These are phyloP conservation scores for Leccinellum luteum DNA, from an alignment of 768 basidiomycete species.

Conservation along the genomic window DNA sequence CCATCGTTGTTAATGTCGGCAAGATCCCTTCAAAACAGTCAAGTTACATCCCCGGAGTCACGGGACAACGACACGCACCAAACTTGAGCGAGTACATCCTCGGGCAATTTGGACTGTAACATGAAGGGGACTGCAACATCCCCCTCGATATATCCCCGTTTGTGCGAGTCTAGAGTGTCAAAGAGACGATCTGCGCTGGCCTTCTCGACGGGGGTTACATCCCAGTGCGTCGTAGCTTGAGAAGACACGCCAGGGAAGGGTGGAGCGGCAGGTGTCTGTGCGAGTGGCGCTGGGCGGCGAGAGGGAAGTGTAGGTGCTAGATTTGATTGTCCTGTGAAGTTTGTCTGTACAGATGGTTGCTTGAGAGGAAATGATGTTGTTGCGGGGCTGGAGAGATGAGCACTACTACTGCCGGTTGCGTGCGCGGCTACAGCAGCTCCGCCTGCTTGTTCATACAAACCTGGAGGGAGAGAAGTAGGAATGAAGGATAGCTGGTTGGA, in stretches of 20 bases:
- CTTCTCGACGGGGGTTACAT: slow-evolving; percentile 81
- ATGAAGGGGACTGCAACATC: slow-evolving; percentile 96
- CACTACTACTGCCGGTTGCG: slow-evolving; percentile 55
- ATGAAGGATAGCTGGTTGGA: slow-evolving; percentile 67
- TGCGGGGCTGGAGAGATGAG: slow-evolving; percentile 60
- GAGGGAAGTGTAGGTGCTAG: slow-evolving; percentile 22
- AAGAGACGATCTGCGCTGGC: slow-evolving; percentile 75
- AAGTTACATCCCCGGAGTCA: background rate
- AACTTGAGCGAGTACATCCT: slow-evolving; percentile 81
- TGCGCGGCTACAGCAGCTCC: slow-evolving; percentile 46
- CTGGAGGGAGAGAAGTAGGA: slow-evolving; percentile 74
- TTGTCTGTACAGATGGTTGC: slow-evolving; percentile 61
- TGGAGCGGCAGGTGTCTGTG: slow-evolving; percentile 24
- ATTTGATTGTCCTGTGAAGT: slow-evolving; percentile 43
- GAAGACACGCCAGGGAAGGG: slow-evolving; percentile 29
- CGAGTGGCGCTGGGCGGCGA: slow-evolving; percentile 16
- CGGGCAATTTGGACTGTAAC: slow-evolving; percentile 82
- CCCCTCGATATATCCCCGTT: slow-evolving; percentile 82
- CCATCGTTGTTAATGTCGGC: slow-evolving; percentile 89
- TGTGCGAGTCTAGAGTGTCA: slow-evolving; percentile 71
- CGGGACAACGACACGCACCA: slow-evolving; percentile 57
- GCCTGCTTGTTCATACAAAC: slow-evolving; percentile 80
- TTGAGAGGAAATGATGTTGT: slow-evolving; percentile 47
- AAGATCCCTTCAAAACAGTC: slow-evolving; percentile 68
- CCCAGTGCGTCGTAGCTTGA: slow-evolving; percentile 56